Conservation (phyloP, 1,284 basidiomycete genomes). For the Ustilago cynodontis region DNA sequence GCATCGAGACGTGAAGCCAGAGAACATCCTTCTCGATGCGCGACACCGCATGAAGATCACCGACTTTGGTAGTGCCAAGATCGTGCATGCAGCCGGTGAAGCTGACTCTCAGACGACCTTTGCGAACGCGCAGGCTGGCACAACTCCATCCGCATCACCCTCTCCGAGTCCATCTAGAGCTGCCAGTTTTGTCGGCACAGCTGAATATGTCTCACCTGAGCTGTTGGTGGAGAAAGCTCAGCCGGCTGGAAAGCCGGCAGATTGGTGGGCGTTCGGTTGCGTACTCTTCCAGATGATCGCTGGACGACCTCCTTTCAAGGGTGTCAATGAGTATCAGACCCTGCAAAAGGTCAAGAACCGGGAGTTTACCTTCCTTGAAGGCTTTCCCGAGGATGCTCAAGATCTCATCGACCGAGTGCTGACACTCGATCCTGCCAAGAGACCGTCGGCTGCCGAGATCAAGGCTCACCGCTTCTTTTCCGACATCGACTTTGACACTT, state of each 20-base stretch:
- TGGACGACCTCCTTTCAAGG: constrained; percentile 74
- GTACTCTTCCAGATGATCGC: constrained; percentile 74
- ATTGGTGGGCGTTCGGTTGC: constrained; percentile 75
- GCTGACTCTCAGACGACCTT: not conserved
- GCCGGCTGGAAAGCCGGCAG: constrained; percentile 71
- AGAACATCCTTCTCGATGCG: constrained; percentile 66
- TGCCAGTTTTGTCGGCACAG: constrained; percentile 93
- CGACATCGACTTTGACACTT: constrained; percentile 39
- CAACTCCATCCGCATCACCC: not conserved
- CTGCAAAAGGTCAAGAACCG: constrained; percentile 74
- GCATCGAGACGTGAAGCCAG: constrained; percentile 67
- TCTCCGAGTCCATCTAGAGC: constrained; percentile 64
- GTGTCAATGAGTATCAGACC: constrained; percentile 75
- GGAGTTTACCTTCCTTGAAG: constrained; percentile 72
- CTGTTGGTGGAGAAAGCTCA: constrained; percentile 78
- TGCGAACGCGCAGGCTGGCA: not conserved
- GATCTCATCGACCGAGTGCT: constrained; percentile 72
- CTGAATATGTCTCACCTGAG: constrained; percentile 95
- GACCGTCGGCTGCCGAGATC: constrained; percentile 45
- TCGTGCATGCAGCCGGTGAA: constrained; percentile 41
- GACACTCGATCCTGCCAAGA: constrained; percentile 63
- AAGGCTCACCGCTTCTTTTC: constrained; percentile 56
- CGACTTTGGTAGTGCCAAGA: constrained; percentile 68
- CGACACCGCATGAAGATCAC: constrained; percentile 63
- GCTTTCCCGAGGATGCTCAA: constrained; percentile 72